Evolutionary conservation across 257 asterid genomes (phyloP).

Genomic region (Forsythia viridissima): DNA sequence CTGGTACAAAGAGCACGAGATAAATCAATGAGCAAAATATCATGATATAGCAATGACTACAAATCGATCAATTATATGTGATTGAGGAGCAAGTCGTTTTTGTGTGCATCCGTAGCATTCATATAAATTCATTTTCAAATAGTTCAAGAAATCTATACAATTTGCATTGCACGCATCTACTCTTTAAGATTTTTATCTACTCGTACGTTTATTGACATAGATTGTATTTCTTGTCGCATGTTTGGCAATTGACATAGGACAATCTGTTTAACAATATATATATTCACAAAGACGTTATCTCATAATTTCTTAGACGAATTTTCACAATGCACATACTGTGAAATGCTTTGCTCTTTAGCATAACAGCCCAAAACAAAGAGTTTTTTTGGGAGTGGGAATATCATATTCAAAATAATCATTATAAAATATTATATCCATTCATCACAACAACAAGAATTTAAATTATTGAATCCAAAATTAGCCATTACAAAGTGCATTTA

Average conservation of each 20-base stretch:
- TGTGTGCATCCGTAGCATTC: no score
- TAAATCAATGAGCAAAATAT: no score
- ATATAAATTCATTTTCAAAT: no score
- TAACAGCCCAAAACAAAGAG: no score
- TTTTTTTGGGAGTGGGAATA: no score
- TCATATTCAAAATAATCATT: no score
- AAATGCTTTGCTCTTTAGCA: no score
- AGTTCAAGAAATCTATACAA: conserved; percentile 14
- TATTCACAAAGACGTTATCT: neutral
- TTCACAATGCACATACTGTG: neutral
- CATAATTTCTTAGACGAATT: neutral
- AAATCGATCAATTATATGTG: no score
- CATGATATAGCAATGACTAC: no score
- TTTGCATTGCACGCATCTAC: conserved; percentile 1
- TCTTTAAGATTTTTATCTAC: conserved; percentile 6
- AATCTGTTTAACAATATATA: neutral
- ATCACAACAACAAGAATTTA: conserved; percentile 13
- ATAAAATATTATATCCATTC: neutral
- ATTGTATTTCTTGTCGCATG: neutral
- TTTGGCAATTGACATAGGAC: neutral
- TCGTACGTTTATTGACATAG: neutral
- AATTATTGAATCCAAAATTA: neutral
- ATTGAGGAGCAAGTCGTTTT: no score
- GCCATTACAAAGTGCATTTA: conserved; percentile 27
- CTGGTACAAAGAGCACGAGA: no score